phyloP scores from a whole-genome alignment of 176 grass and related monocot genomes.

The Oryza australiensis region DNA sequence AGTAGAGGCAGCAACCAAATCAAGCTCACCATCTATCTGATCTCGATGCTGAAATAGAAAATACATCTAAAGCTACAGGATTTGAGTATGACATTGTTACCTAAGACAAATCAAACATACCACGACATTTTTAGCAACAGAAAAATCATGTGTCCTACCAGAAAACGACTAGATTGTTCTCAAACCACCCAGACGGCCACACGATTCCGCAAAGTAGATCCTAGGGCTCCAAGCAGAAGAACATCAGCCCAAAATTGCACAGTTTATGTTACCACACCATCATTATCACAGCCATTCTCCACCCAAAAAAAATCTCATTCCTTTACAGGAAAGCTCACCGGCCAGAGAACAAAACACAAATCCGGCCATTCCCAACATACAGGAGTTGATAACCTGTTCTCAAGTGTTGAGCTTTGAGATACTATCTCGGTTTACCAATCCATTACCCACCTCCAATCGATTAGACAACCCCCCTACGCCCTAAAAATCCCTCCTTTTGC shows the following conservation, averaged over 20 bases:
- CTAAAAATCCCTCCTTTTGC: not conserved
- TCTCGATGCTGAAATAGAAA: constrained; percentile 20
- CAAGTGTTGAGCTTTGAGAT: not conserved
- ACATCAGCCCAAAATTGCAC: not conserved
- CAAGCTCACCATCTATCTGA: not conserved
- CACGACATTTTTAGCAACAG: not conserved
- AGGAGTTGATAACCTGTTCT: not conserved
- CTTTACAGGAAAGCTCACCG: constrained; percentile 5
- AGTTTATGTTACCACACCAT: not conserved
- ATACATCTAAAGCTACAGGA: constrained; percentile 22
- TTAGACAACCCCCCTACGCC: not conserved
- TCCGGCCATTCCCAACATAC: not conserved
- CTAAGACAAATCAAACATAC: not conserved
- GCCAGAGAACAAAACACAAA: not conserved
- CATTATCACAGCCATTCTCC: not conserved
- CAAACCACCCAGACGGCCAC: not conserved
- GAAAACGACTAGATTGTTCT: not conserved
- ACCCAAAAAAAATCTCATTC: not conserved
- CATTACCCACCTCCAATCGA: not conserved
- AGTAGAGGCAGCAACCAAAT: not conserved
- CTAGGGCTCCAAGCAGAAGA: not conserved
- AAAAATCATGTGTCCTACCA: not conserved
- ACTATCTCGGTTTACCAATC: not conserved
- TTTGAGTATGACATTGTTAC: not conserved
- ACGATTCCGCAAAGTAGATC: not conserved